Conservation (phyloP, 768 basidiomycete species). For the Russula abietina region DNA sequence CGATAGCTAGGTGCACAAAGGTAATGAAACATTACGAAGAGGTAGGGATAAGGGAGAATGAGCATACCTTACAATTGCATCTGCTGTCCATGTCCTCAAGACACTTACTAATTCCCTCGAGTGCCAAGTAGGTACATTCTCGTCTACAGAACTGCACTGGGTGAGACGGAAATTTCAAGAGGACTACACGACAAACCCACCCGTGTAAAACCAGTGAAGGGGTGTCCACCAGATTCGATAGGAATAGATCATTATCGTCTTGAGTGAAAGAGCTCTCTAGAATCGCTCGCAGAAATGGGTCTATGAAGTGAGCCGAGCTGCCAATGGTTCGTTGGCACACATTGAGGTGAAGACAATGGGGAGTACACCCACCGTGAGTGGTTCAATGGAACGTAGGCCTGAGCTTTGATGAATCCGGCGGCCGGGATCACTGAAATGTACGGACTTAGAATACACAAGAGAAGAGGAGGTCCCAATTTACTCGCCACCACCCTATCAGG, state of each 20-base stretch:
- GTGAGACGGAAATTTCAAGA: background rate
- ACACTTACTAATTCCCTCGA: constrained; percentile 58
- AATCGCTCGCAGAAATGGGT: constrained; percentile 65
- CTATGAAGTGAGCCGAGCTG: constrained; percentile 70
- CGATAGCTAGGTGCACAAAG: constrained; percentile 39
- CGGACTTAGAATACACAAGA: background rate
- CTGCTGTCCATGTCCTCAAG: constrained; percentile 50
- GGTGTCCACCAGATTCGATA: constrained; percentile 67
- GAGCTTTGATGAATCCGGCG: constrained; percentile 81
- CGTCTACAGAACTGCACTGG: constrained; percentile 57
- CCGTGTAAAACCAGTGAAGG: constrained; percentile 77
- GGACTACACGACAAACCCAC: constrained; percentile 35
- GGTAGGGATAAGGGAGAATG: background rate
- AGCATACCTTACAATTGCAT: constrained; percentile 49
- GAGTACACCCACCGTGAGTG: constrained; percentile 45
- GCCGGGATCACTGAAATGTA: constrained; percentile 57
- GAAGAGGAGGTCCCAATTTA: constrained; percentile 30
- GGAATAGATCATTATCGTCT: constrained; percentile 83
- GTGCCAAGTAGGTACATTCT: constrained; percentile 87
- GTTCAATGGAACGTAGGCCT: constrained; percentile 72
- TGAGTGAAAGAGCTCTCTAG: constrained; percentile 69
- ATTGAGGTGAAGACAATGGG: background rate
- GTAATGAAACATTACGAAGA: background rate
- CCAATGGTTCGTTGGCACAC: background rate
- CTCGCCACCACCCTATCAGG: constrained; percentile 70